Conservation (phyloP, 129 eudicot species). For the Lonicera japonica region DNA sequence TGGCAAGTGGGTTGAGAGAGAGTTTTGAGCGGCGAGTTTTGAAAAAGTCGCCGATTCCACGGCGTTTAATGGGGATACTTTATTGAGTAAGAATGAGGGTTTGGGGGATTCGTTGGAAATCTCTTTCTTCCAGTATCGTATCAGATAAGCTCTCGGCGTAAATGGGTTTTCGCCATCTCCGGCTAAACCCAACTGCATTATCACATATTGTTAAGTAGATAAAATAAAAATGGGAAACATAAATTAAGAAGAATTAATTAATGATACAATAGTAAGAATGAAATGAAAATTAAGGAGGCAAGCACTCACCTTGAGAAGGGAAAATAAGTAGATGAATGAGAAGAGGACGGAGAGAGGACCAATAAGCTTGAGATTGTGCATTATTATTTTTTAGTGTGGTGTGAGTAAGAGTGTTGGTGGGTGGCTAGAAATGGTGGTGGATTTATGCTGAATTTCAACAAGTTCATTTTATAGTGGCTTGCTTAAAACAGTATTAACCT, state of each 20-base stretch:
- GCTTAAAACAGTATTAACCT: no score
- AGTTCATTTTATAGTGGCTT: background rate
- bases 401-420: conserved; percentile 27
- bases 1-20: conserved; percentile 51
- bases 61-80: conserved; percentile 69
- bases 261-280: background rate
- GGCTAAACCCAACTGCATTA: conserved; percentile 31
- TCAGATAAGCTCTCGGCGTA: conserved; percentile 46
- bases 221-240: background rate
- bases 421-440: no score
- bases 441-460: no score
- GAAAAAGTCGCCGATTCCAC: conserved; percentile 49
- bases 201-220: background rate
- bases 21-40: conserved; percentile 45
- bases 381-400: conserved; percentile 23
- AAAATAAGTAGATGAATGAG: conserved; percentile 25
- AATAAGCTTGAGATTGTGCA: conserved; percentile 30
- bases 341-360: conserved; percentile 20
- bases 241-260: background rate
- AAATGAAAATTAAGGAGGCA: background rate
- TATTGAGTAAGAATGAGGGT: conserved; percentile 51
- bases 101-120: conserved; percentile 56
- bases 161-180: conserved; percentile 51
- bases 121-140: conserved; percentile 75
- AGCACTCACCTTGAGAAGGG: conserved; percentile 35